phyloP scores from a whole-genome alignment of 257 asterid species.

The Solanum arcanum region DNA sequence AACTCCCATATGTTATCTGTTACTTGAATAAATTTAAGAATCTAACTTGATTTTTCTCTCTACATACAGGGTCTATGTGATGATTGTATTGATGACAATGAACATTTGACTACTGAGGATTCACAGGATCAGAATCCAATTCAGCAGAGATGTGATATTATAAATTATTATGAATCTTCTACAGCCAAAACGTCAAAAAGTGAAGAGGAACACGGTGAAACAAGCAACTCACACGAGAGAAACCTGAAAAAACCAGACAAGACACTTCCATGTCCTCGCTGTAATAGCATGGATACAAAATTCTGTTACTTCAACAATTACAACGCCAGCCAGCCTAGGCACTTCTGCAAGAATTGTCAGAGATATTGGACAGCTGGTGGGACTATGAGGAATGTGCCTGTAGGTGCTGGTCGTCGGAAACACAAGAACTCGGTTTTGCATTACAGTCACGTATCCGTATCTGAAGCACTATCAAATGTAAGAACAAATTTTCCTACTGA shows the following conservation, averaged over 20 bases:
- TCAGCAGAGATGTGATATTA: slow-evolving; percentile 16
- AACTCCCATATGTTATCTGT: not conserved
- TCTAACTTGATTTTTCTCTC: slow-evolving; percentile 12
- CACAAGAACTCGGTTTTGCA: slow-evolving; percentile 58
- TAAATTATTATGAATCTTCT: slow-evolving; percentile 23
- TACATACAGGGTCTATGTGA: slow-evolving; percentile 9
- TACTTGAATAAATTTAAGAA: not conserved
- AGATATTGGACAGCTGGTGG: slow-evolving; percentile 99
- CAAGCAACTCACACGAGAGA: slow-evolving; percentile 47
- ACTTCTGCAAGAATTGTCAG: slow-evolving; percentile 95
- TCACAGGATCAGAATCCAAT: slow-evolving; percentile 14
- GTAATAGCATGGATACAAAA: slow-evolving; percentile 96
- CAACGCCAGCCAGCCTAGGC: slow-evolving; percentile 93
- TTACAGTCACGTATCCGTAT: slow-evolving; percentile 34
- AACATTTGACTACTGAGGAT: slow-evolving; percentile 22
- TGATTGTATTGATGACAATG: slow-evolving; percentile 19
- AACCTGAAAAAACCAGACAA: slow-evolving; percentile 78
- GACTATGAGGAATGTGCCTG: slow-evolving; percentile 87
- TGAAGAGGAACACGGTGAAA: slow-evolving; percentile 48
- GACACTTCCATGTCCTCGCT: slow-evolving; percentile 91
- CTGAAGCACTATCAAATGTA: slow-evolving; percentile 28
- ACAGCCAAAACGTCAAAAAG: slow-evolving; percentile 21
- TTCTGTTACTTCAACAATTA: slow-evolving; percentile 93
- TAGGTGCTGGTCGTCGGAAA: slow-evolving; percentile 98
- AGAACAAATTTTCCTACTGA: slow-evolving; percentile 37